phyloP scores from a whole-genome alignment of 176 grass and related monocot species.

The Thalia dealbata region DNA sequence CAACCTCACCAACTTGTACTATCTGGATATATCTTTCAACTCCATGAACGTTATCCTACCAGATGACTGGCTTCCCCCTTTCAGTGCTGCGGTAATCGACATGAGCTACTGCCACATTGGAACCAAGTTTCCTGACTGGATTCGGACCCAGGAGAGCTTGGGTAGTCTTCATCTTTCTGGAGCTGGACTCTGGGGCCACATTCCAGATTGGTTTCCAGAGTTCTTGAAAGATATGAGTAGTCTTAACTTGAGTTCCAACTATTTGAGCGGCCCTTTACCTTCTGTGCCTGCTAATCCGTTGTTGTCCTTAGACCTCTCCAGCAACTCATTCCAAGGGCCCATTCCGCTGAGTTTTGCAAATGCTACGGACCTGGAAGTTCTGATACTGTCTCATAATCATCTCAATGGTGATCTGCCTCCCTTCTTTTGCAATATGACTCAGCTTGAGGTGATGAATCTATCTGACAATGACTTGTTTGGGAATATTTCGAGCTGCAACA shows the following conservation, averaged over 20 bases:
- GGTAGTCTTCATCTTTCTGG: not conserved
- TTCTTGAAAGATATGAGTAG: not conserved
- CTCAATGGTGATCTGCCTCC: conserved; percentile 5
- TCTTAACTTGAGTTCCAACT: not conserved
- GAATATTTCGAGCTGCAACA: conserved; percentile 1
- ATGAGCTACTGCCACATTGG: not conserved
- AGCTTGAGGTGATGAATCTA: conserved; percentile 1
- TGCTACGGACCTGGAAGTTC: not conserved
- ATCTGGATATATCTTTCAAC: conserved; percentile 20
- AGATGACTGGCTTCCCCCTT: conserved; percentile 1
- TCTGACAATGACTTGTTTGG: not conserved
- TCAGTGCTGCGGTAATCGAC: not conserved
- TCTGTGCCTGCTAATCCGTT: not conserved
- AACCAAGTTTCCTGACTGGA: not conserved
- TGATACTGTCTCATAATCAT: not conserved
- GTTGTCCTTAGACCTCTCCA: not conserved
- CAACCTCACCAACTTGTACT: conserved; percentile 12
- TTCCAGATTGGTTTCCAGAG: not conserved
- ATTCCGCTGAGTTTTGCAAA: not conserved
- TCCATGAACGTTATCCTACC: conserved; percentile 5
- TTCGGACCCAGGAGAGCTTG: conserved; percentile 1
- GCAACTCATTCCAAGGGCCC: not conserved
- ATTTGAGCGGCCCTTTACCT: not conserved
- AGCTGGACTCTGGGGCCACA: not conserved
- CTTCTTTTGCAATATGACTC: conserved; percentile 2